Evolutionary conservation across 768 basidiomycete genomes (phyloP), one percentile per base, ranked within the genome.

Genomic region (Tulasnella sp.): DNA sequence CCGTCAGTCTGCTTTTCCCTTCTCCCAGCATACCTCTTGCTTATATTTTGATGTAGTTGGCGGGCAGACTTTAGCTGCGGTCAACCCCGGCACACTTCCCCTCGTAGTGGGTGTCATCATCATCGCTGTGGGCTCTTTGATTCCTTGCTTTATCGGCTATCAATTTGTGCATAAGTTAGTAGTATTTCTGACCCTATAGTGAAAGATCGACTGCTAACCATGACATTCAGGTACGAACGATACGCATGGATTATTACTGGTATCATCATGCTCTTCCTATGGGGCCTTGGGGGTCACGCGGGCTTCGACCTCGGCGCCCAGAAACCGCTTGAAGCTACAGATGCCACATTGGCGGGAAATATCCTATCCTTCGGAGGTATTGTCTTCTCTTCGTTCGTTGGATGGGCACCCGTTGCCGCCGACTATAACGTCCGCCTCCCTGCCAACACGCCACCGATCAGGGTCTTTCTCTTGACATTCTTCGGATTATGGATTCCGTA

Each of bases 371-470:
- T 78, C 54, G 77, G 79, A 26, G 76, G 74, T 1, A 76, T 80
- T 64, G 69, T 80, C 26, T 81, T 80, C 66, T 78, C 76, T 1
- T 73, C 73, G 0, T 70, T 75, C 41, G 69, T 77, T 15, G 34
- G 34, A 38, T 38, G 34, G 79, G 75, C 77, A 0, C 74, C 77
- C 1, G 64, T 80, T 0, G 79, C 78, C 2, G 79, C 80, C 4
- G 80, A 81, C 66, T 81, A 78, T 66, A 80, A 79, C 63, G 76
- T 75, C 63, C 71, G 75, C 24, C 68, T 81, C 0, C 80, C 80
- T 0, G 74, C 63, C 1, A 65, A 76, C 54, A 78, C 75, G 2
- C 70, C 73, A 10, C 66, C 73, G 21, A 66, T 67, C 55, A 74
- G 73, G 26, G 71, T 80, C 17, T 81, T 81, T 68, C 32, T 71